phyloP scores from a whole-genome alignment of 1,139 yeast genomes.

The Kurtzmaniella quercitrusa region DNA sequence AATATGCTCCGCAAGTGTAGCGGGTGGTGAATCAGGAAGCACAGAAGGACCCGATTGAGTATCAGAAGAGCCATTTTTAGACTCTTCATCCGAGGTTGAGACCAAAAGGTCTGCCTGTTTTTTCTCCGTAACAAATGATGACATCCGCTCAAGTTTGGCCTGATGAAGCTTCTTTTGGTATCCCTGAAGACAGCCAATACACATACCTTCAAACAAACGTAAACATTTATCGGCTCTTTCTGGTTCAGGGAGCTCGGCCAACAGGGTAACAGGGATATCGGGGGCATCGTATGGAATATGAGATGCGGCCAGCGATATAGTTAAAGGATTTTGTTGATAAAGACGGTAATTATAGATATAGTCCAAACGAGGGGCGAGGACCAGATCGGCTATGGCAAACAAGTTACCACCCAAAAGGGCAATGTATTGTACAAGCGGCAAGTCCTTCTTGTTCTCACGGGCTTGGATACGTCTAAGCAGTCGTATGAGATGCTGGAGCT shows the following conservation, averaged over 20 bases:
- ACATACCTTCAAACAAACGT: conserved; percentile 31
- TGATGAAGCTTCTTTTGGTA: conserved; percentile 45
- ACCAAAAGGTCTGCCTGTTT: background rate
- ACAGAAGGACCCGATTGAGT: background rate
- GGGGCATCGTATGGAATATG: conserved; percentile 41
- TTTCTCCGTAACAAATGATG: background rate
- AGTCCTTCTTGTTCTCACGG: conserved; percentile 6
- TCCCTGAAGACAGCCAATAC: conserved; percentile 40
- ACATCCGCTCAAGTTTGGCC: conserved; percentile 31
- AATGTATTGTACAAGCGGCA: conserved; percentile 35
- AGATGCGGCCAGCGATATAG: conserved; percentile 32
- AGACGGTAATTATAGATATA: conserved; percentile 38
- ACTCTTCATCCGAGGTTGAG: background rate
- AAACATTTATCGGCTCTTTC: conserved; percentile 31
- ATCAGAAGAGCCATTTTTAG: background rate
- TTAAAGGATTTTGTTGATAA: conserved; percentile 27
- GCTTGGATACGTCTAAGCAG: conserved; percentile 12
- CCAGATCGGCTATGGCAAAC: conserved; percentile 48
- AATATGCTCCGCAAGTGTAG: background rate
- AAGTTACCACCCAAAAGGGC: conserved; percentile 39
- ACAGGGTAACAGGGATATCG: conserved; percentile 27
- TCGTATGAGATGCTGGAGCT: conserved; percentile 23
- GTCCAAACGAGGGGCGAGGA: conserved; percentile 40
- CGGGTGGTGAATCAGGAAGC: background rate
- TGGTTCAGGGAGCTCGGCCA: conserved; percentile 27